A percentile compares a stretch with the other conserved stretches of the same genome.
These are phyloP conservation scores for Euphrasia confusa DNA, from an alignment of 257 asterid species.

Conservation along the genomic window DNA sequence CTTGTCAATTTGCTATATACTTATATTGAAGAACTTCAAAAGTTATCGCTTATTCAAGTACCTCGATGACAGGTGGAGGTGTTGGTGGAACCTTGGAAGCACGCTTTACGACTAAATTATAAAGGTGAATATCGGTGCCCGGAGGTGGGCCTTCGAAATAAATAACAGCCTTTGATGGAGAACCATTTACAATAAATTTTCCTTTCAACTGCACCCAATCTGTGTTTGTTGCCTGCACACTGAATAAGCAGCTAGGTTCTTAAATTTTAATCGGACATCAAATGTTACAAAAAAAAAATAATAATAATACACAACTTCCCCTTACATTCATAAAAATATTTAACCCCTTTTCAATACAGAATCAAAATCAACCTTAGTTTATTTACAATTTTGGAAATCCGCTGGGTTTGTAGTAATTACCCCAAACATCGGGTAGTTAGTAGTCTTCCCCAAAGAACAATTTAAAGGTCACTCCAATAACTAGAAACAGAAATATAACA, in stretches of 20 bases:
- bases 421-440: background rate
- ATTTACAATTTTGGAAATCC: background rate
- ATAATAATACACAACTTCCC: background rate
- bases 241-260: conserved; percentile 24
- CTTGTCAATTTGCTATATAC: no score
- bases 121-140: conserved; percentile 64
- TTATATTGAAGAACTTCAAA: background rate
- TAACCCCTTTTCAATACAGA: background rate
- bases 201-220: conserved; percentile 78
- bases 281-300: background rate
- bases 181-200: conserved; percentile 64
- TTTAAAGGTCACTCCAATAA: background rate
- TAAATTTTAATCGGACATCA: background rate
- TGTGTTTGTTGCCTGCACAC: conserved; percentile 75
- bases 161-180: conserved; percentile 55
- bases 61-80: conserved; percentile 64
- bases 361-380: no score
- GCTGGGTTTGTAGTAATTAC: background rate
- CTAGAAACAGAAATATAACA: background rate
- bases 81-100: conserved; percentile 67
- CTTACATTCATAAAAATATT: background rate
- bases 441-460: background rate
- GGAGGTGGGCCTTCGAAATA: conserved; percentile 79
- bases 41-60: conserved; percentile 23
- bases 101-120: conserved; percentile 47